Conservation (phyloP, 2,329 filamentous ascomycete species). For the Cladosporium velox region DNA sequence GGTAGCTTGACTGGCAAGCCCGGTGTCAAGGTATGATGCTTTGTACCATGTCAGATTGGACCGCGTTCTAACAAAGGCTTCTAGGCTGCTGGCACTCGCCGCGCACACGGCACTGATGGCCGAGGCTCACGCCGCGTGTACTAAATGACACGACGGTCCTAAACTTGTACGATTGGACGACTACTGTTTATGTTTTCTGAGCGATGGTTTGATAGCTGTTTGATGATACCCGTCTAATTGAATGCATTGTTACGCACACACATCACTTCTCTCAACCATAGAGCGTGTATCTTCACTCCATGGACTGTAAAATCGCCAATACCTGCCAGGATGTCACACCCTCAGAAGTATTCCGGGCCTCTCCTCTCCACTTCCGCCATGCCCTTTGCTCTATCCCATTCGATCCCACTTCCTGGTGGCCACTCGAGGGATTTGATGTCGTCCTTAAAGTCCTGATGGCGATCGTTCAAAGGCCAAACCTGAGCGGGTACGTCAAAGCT, state of each 20-base stretch:
- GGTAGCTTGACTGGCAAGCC: conserved; percentile 69
- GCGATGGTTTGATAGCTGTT: neutral
- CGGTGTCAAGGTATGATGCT: conserved; percentile 61
- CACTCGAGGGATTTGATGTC: too few relatives aligned
- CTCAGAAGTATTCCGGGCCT: too few relatives aligned
- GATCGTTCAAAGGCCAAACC: too few relatives aligned
- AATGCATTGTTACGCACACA: neutral
- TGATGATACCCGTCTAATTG: conserved; percentile 3
- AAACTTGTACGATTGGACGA: conserved; percentile 12
- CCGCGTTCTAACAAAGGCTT: neutral
- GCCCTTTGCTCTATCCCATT: too few relatives aligned
- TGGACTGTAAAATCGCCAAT: too few relatives aligned
- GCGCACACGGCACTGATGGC: conserved; percentile 41
- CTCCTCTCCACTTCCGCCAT: too few relatives aligned
- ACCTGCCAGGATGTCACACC: too few relatives aligned
- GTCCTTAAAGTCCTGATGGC: too few relatives aligned
- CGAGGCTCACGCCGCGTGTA: conserved; percentile 29
- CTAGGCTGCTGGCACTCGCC: conserved; percentile 38
- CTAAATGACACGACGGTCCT: neutral
- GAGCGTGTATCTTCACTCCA: too few relatives aligned
- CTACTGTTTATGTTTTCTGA: neutral
- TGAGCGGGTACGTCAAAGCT: too few relatives aligned
- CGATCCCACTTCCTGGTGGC: too few relatives aligned
- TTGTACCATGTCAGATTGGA: too few relatives aligned
- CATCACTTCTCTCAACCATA: neutral